These are phyloP conservation scores for Ilyonectria robusta DNA, from an alignment of 2,329 filamentous ascomycete species.

Conservation along the genomic window DNA sequence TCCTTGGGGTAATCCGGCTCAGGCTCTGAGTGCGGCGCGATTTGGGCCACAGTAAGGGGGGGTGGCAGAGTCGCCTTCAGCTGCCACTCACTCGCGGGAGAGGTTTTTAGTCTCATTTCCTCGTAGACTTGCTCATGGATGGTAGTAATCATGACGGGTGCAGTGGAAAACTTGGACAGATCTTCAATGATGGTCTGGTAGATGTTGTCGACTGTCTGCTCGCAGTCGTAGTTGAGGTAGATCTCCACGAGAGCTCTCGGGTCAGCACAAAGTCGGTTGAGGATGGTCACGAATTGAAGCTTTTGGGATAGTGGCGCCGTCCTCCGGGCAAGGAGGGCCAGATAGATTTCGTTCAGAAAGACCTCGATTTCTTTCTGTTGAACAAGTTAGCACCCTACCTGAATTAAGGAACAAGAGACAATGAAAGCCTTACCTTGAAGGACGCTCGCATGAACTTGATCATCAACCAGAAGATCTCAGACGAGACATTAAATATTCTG, in stretches of 20 bases:
- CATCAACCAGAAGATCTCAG: slow-evolving; percentile 99
- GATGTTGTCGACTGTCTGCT: slow-evolving; percentile 95
- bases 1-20: slow-evolving; percentile 87
- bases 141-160: slow-evolving; percentile 81
- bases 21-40: slow-evolving; percentile 70
- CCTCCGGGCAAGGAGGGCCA: slow-evolving; percentile 89
- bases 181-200: slow-evolving; percentile 97
- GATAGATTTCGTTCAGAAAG: slow-evolving; percentile 96
- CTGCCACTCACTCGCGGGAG: slow-evolving; percentile 83
- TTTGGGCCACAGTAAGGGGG: slow-evolving; percentile 84
- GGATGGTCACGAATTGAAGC: slow-evolving; percentile 87
- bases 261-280: slow-evolving; percentile 88
- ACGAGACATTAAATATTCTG: slow-evolving; percentile 93
- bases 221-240: slow-evolving; percentile 98
- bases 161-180: slow-evolving; percentile 87
- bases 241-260: slow-evolving; percentile 92
- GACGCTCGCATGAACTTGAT: slow-evolving; percentile 92
- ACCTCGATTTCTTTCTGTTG: slow-evolving; percentile 94
- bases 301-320: slow-evolving; percentile 93
- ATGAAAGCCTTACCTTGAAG: slow-evolving; percentile 78
- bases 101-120: slow-evolving; percentile 77
- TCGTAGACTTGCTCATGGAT: slow-evolving; percentile 89
- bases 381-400: slow-evolving; percentile 35
- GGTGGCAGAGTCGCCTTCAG: slow-evolving; percentile 88
- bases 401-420: background rate